Base-by-base conservation (phyloP, 164 flowering plant genomes). In the Hamamelis virginiana region DNA sequence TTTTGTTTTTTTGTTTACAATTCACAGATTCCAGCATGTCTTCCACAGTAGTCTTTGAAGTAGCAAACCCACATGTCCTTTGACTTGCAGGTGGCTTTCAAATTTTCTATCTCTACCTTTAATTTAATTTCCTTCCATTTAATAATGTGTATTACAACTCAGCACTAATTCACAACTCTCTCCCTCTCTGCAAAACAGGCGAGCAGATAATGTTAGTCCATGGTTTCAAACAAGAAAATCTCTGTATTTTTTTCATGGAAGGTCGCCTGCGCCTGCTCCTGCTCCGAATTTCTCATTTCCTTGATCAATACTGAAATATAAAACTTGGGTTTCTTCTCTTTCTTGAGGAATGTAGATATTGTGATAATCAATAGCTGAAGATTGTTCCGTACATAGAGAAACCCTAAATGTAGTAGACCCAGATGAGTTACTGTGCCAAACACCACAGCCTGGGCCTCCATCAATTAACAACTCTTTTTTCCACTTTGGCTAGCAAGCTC, bases 271-370 rank as follows among this genome's bases (percentile, higher is more conserved):
- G 18, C 4, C 1, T 33, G 41, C 41, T 33, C n/a, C n/a, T 53
- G 57, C 25, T 44, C 14, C 6, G 38, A 15, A 47, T 16, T 50
- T 16, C 43, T 6, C 46, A 13, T 26, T 52, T 67, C 45, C 28
- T 33, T 45, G 33, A 46, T 52, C 56, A 43, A 6, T 23, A 10
- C 16, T 43, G 57, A 63, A 61, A 52, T 73, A 14, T 25, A 61
- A 57, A 44, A 45, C 45, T 53, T 62, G 71, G 75, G 67, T 66
- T 72, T 55, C 48, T 38, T 13, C 21, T 46, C 8, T 19, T 18
- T 51, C 5, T 50, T 23, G 23, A 15, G 18, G 6, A 50, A 59
- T 53, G 59, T 55, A 5, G 61, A 18, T 41, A 14, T 55, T 33
- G 43, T 48, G 38, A 8, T 14, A n/a, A 18, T 48, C 55, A 64